A percentile compares a stretch with the other conserved stretches of the same genome.
Evolutionary conservation across 2,329 filamentous ascomycete genomes (phyloP).

Genomic region (Aureobasidium leucospermi): DNA sequence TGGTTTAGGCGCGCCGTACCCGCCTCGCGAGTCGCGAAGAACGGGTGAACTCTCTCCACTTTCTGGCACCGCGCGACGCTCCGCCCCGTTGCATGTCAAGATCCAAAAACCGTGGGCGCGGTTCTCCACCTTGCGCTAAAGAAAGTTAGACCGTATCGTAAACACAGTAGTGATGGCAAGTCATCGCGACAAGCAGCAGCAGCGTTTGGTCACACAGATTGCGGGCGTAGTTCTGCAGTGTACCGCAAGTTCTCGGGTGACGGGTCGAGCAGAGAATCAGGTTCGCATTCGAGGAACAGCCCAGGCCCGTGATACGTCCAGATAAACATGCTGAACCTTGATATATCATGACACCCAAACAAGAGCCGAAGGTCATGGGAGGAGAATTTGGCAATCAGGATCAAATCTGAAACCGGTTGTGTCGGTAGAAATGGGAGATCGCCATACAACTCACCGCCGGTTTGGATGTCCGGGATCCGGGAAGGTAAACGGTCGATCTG

Average conservation of each 20-base stretch:
- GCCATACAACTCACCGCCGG: conserved; percentile 6
- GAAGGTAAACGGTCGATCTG: conserved; percentile 6
- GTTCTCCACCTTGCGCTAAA: conserved; percentile 10
- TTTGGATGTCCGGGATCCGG: conserved; percentile 9
- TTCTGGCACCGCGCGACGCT: conserved; percentile 6
- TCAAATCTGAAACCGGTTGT: conserved; percentile 6
- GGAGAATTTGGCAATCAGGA: background rate
- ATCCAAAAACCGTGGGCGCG: background rate
- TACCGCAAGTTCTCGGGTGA: background rate
- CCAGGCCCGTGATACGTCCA: background rate
- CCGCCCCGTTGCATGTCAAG: conserved; percentile 14
- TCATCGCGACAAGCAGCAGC: background rate
- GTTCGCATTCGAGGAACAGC: background rate
- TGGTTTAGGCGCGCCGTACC: background rate
- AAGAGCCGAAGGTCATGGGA: background rate
- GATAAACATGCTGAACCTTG: background rate
- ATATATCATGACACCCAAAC: background rate
- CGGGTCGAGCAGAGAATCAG: background rate
- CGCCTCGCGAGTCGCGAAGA: background rate
- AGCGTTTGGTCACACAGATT: conserved; percentile 9
- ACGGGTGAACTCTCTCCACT: conserved; percentile 11
- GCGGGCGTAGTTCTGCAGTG: background rate
- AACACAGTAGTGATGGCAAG: background rate
- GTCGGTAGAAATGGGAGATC: conserved; percentile 3
- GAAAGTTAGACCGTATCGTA: background rate